Conservation (phyloP, 495 filamentous ascomycete species). For the Aspergillus nanangensis region DNA sequence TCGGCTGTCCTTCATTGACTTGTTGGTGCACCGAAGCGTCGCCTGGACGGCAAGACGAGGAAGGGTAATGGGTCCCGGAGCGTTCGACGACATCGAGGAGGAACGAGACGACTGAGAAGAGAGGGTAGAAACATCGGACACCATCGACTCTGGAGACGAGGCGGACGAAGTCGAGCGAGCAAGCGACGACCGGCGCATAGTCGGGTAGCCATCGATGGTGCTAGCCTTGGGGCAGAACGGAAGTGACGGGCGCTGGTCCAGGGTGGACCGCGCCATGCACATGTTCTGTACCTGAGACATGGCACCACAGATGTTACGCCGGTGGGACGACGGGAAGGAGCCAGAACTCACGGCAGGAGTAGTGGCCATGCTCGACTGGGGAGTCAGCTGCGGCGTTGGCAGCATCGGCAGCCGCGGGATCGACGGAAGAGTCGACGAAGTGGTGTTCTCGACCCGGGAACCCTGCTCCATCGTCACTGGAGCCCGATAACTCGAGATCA, state of each 20-base stretch:
- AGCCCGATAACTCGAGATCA: constrained; percentile 39
- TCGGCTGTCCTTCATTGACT: constrained; percentile 36
- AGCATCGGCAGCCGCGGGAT: constrained; percentile 61
- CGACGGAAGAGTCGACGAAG: constrained; percentile 38
- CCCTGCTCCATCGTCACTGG: constrained; percentile 61
- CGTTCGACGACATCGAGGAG: constrained; percentile 69
- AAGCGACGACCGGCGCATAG: constrained; percentile 66
- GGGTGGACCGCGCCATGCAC: constrained; percentile 59
- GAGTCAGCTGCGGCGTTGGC: constrained; percentile 77
- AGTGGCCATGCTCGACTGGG: constrained; percentile 64
- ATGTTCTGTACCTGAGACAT: constrained; percentile 71
- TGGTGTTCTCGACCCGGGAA: constrained; percentile 37
- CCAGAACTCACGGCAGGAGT: constrained; percentile 89
- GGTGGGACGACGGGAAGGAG: constrained; percentile 45
- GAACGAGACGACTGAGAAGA: constrained; percentile 63
- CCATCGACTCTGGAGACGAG: constrained; percentile 88
- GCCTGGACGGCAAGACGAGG: constrained; percentile 74
- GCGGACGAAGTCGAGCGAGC: constrained; percentile 71
- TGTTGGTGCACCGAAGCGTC: constrained; percentile 74
- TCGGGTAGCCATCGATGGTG: constrained; percentile 42
- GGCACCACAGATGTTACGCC: constrained; percentile 69
- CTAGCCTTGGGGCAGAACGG: constrained; percentile 52
- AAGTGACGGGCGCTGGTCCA: constrained; percentile 45
- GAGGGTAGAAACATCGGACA: constrained; percentile 69
- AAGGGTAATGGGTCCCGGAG: constrained; percentile 58